Evolutionary conservation across 2,329 filamentous ascomycete genomes (phyloP).

Genomic region (Arthroderma uncinatum): DNA sequence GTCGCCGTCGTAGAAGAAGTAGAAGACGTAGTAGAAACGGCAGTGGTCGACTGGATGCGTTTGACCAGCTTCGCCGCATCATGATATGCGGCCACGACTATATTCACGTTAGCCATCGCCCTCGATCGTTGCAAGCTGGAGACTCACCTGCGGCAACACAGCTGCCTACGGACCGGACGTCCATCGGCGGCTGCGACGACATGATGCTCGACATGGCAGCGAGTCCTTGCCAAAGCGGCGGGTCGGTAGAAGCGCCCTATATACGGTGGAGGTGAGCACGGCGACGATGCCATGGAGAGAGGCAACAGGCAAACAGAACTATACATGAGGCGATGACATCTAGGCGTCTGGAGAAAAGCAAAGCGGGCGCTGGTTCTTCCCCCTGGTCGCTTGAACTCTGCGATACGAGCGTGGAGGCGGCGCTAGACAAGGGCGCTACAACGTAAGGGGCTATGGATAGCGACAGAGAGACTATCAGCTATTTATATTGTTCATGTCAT

Average conservation of each 20-base stretch:
- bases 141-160: constrained; percentile 12
- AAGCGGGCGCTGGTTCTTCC: no score
- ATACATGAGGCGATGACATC: not conserved
- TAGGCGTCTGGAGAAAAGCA: no score
- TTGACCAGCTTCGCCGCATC: constrained; percentile 13
- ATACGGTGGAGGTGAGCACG: not conserved
- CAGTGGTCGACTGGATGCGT: constrained; percentile 9
- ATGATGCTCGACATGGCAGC: constrained; percentile 5
- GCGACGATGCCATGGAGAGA: not conserved
- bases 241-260: not conserved
- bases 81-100: constrained; percentile 12
- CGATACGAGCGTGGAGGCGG: not conserved
- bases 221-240: not conserved
- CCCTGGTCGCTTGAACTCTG: not conserved
- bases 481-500: no score
- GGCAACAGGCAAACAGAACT: not conserved
- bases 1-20: not conserved
- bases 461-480: no score
- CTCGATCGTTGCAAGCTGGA: not conserved
- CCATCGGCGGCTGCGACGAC: constrained; percentile 5
- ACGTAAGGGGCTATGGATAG: not conserved
- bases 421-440: not conserved
- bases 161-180: constrained; percentile 12
- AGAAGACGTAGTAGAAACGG: not conserved
- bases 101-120: not conserved